Base-by-base conservation (phyloP, 192 early-diverging fungal species). In the Diversispora epigaea region DNA sequence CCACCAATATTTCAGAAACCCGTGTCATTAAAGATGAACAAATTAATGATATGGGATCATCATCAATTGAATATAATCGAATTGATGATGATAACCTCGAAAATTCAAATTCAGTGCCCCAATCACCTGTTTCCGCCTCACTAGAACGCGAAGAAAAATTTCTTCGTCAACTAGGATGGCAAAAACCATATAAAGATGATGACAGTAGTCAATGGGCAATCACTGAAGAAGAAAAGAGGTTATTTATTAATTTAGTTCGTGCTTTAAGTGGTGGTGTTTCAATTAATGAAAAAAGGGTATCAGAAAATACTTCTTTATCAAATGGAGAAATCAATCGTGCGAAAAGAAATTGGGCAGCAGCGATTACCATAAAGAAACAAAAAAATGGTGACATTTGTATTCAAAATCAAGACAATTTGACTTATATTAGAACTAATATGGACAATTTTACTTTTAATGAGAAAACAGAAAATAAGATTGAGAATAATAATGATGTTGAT, bases 121-220 rank as follows among this genome's bases (percentile, higher is more conserved):
- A 32, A 32, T 32, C 25, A 32, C 25, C 62, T 41, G 39, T 43
- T 12, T 68, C 66, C 6, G 12, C 68, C 4, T 70, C 68, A 8
- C 40, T 71, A 43, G 69, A 71, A 54, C 69, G 52, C 2, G 69
- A 71, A 40, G 69, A 71, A 44, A 57, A 57, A 9, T 71, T 71
- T 46, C 54, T 71, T 40, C 49, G 52, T 41, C 41, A 71, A 57
- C 12, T 71, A n/a, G 69, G 69, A 10, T 71, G 69, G 69, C 7
- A 71, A 71, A 71, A 71, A 56, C 49, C 54, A 17, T 56, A 71
- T 14, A 47, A 49, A 22, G 65, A 49, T 25, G 21, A 4, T 12
- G 65, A 67, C 19, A 67, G 21, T 10, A 44, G 44, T 22, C 17
- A 57, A 41, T 71, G 49, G 69, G 69, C 54, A 10, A 71, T 71